Conservation (phyloP, 2,329 filamentous ascomycete genomes). For the Aschersonia sp. region DNA sequence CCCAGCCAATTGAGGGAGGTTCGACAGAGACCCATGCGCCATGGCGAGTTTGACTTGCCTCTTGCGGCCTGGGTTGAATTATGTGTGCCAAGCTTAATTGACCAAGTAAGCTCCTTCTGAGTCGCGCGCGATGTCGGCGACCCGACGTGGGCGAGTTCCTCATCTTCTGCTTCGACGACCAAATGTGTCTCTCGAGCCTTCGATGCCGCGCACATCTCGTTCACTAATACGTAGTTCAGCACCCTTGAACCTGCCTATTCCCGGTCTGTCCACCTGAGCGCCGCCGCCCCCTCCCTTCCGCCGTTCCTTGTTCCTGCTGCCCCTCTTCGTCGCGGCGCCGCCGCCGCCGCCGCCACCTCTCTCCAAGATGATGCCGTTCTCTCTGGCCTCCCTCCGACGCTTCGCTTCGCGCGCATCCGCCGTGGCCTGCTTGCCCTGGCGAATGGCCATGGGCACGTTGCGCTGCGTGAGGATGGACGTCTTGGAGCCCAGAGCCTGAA, state of each 20-base stretch:
- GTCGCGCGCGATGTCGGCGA: no score
- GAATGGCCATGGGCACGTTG: constrained; percentile 78
- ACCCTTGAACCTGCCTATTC: constrained; percentile 65
- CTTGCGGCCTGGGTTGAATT: no score
- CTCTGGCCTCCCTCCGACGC: constrained; percentile 63
- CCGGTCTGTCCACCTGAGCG: constrained; percentile 52
- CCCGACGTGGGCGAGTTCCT: neutral
- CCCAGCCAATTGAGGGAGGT: no score
- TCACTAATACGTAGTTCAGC: constrained; percentile 69
- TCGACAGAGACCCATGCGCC: no score
- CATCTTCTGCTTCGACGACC: constrained; percentile 21
- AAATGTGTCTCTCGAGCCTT: constrained; percentile 34
- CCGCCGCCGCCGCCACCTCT: constrained; percentile 24
- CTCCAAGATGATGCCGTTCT: constrained; percentile 86
- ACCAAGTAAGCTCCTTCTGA: no score
- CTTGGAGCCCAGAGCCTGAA: constrained; percentile 71
- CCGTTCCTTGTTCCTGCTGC: constrained; percentile 15
- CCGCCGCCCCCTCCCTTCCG: constrained; percentile 44
- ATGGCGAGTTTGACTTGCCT: no score
- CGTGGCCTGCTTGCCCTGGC: constrained; percentile 70
- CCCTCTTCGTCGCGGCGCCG: constrained; percentile 8
- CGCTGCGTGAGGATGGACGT: constrained; percentile 59
- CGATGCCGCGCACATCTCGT: constrained; percentile 59
- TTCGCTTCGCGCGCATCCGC: constrained; percentile 50
- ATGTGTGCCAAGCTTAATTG: no score